phyloP scores from a whole-genome alignment of 495 filamentous ascomycete genomes.

The Amorphotheca resinae region DNA sequence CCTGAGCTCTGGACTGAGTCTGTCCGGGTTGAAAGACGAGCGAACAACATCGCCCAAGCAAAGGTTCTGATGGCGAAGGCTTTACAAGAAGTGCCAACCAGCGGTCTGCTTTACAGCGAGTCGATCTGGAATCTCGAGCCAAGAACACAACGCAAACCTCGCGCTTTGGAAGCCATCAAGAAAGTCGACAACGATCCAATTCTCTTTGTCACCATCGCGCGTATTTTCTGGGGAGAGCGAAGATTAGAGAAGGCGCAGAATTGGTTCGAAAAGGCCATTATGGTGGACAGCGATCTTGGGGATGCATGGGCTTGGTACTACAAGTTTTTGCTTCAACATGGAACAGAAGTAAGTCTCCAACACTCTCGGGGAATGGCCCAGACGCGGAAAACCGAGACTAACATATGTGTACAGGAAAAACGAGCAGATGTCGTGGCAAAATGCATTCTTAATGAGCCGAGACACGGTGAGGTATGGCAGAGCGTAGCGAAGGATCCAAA shows the following conservation, averaged over 20 bases:
- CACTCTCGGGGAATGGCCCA: too few species aligned
- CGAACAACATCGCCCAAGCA: slow-evolving; percentile 69
- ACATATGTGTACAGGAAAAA: slow-evolving; percentile 50
- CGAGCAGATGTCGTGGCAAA: slow-evolving; percentile 63
- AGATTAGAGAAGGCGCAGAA: slow-evolving; percentile 81
- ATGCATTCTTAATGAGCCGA: slow-evolving; percentile 65
- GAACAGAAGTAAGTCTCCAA: slow-evolving; percentile 50
- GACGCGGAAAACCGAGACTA: too few species aligned
- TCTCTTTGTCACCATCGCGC: slow-evolving; percentile 51
- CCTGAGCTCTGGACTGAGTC: slow-evolving; percentile 82
- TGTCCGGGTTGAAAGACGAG: slow-evolving; percentile 84
- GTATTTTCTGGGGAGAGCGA: slow-evolving; percentile 48
- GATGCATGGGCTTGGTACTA: slow-evolving; percentile 99
- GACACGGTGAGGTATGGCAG: slow-evolving; percentile 91
- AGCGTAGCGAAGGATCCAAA: slow-evolving; percentile 69
- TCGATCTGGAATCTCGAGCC: slow-evolving; percentile 88
- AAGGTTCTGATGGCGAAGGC: slow-evolving; percentile 86
- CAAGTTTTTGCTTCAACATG: slow-evolving; percentile 83
- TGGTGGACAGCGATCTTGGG: slow-evolving; percentile 72
- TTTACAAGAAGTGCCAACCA: slow-evolving; percentile 77
- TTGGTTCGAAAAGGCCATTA: slow-evolving; percentile 93
- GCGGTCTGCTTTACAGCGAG: slow-evolving; percentile 86
- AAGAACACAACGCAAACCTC: slow-evolving; percentile 80
- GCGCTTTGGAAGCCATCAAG: slow-evolving; percentile 86
- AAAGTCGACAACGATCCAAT: slow-evolving; percentile 87